Conservation (phyloP, 192 early-diverging fungal species). For the Spinellus fusiger region DNA sequence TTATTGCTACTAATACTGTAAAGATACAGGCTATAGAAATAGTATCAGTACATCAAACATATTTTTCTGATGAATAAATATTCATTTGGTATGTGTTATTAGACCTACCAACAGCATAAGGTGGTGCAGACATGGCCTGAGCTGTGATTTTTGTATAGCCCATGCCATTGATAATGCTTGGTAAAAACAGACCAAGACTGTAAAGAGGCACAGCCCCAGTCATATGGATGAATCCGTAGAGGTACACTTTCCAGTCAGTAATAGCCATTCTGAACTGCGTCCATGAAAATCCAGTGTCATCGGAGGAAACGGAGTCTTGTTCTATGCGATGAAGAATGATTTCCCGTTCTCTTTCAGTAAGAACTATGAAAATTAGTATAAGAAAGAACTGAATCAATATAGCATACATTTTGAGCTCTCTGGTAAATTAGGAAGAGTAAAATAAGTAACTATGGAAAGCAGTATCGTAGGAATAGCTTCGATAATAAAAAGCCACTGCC, state of each 20-base stretch:
- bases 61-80: background rate
- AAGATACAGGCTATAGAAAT: slow-evolving; percentile 21
- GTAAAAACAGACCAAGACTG: slow-evolving; percentile 62
- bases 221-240: slow-evolving; percentile 56
- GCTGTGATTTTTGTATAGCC: slow-evolving; percentile 46
- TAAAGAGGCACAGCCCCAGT: slow-evolving; percentile 58
- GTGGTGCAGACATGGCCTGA: slow-evolving; percentile 46
- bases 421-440: slow-evolving; percentile 46
- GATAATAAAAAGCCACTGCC: slow-evolving; percentile 74
- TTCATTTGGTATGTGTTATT: background rate
- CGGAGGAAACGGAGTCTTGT: slow-evolving; percentile 43
- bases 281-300: slow-evolving; percentile 42
- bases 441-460: slow-evolving; percentile 43
- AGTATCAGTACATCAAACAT: background rate
- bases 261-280: slow-evolving; percentile 43
- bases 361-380: slow-evolving; percentile 1
- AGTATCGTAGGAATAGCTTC: slow-evolving; percentile 59
- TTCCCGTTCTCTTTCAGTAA: slow-evolving; percentile 39
- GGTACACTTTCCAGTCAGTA: slow-evolving; percentile 37
- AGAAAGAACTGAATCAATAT: background rate
- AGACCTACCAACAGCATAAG: slow-evolving; percentile 40
- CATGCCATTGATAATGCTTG: slow-evolving; percentile 64
- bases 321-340: slow-evolving; percentile 37
- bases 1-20: slow-evolving; percentile 27
- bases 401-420: slow-evolving; percentile 38